Conservation (phyloP, 331 rosid genomes). For the Stylosanthes scabra region DNA sequence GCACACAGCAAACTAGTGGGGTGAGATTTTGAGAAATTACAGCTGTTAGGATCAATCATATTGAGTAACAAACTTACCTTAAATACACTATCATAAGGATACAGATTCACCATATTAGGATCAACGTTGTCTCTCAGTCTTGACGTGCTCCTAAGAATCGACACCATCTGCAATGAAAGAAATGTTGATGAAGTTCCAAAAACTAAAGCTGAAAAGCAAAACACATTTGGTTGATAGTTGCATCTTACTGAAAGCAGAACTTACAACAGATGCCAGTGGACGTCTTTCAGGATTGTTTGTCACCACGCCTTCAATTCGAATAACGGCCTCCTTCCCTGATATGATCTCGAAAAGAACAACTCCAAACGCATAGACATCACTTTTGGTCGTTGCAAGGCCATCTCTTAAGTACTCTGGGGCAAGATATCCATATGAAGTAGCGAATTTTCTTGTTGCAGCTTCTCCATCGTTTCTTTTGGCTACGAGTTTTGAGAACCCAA, state of each 20-base stretch:
- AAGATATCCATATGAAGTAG: constrained; percentile 94
- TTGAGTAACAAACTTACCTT: constrained; percentile 64
- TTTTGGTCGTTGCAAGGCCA: too few relatives aligned
- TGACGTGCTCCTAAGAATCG: constrained; percentile 79
- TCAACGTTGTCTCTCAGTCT: constrained; percentile 80
- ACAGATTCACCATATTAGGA: constrained; percentile 88
- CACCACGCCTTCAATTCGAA: constrained; percentile 69
- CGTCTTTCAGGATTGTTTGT: constrained; percentile 87
- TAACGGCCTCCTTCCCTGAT: too few relatives aligned
- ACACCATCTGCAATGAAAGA: constrained; percentile 76
- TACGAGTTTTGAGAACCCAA: constrained; percentile 93
- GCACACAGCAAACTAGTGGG: background rate
- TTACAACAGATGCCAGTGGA: constrained; percentile 89
- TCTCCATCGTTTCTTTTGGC: constrained; percentile 82
- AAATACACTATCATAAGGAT: constrained; percentile 91
- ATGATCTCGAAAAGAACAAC: too few relatives aligned
- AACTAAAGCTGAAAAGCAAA: background rate
- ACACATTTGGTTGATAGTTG: background rate
- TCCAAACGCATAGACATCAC: too few relatives aligned
- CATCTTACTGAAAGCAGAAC: constrained; percentile 37
- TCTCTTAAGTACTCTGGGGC: constrained; percentile 96
- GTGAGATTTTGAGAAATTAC: constrained; percentile 7
- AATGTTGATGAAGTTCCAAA: constrained; percentile 16
- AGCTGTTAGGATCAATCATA: background rate
- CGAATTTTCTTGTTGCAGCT: constrained; percentile 77